These are phyloP conservation scores for Stipa capillata DNA, from an alignment of 176 grass and related monocot genomes.

Conservation along the genomic window DNA sequence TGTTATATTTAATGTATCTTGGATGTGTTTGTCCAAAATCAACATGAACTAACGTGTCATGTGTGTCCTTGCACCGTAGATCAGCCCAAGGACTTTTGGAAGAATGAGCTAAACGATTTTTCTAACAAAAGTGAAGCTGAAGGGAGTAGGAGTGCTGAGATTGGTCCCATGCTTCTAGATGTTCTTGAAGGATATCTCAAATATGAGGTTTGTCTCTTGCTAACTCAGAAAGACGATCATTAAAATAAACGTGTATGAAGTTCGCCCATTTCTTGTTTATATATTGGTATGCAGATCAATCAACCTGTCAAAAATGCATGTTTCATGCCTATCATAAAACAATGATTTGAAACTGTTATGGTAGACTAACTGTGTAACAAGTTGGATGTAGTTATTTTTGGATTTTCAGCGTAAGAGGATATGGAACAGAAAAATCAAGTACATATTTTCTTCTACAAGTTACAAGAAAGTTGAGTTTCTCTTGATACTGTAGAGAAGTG, in stretches of 20 bases:
- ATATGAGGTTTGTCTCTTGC: slow-evolving; percentile 75
- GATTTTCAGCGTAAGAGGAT: neutral
- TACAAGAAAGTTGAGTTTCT: neutral
- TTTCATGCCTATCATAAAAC: neutral
- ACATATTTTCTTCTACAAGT: neutral
- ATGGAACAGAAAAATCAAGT: no score
- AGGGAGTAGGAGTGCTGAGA: slow-evolving; percentile 58
- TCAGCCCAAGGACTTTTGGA: slow-evolving; percentile 93
- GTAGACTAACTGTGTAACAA: no score
- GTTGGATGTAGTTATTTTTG: neutral
- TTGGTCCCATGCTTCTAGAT: slow-evolving; percentile 81
- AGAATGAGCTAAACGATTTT: slow-evolving; percentile 77
- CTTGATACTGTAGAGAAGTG: neutral
- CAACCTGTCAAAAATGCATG: neutral
- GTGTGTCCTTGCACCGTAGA: neutral
- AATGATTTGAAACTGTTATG: neutral
- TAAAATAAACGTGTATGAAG: neutral
- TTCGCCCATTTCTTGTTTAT: no score
- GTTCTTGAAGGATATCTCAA: slow-evolving; percentile 95
- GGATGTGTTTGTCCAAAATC: neutral
- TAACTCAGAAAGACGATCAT: neutral
- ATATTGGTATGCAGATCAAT: no score
- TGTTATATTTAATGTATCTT: neutral
- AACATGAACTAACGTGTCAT: slow-evolving; percentile 14
- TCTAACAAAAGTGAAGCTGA: slow-evolving; percentile 62